Percentiles rank a stretch among this genome's conserved stretches.
These are phyloP conservation scores for Aureobasidium sp. DNA, from an alignment of 2,329 filamentous ascomycete genomes.

Conservation along the genomic window DNA sequence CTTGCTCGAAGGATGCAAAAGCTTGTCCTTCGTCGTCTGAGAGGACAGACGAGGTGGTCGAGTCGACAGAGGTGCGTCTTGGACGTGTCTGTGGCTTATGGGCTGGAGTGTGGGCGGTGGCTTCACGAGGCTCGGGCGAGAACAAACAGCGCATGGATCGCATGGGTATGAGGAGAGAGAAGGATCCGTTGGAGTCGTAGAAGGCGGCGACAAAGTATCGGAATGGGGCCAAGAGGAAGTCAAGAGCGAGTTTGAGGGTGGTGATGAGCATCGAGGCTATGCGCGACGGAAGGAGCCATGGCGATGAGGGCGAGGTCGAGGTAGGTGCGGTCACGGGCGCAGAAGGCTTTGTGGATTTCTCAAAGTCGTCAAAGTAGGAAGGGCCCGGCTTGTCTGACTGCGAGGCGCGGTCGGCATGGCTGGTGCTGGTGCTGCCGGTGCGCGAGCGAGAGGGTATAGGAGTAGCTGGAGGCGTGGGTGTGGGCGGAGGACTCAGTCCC, in stretches of 20 bases:
- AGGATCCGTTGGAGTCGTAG: constrained; percentile 71
- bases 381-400: constrained; percentile 40
- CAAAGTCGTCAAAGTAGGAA: constrained; percentile 50
- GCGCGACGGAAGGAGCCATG: constrained; percentile 56
- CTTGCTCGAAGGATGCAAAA: constrained; percentile 31
- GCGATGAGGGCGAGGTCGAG: constrained; percentile 22
- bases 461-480: constrained; percentile 18
- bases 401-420: constrained; percentile 28
- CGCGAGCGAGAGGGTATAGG: constrained; percentile 38
- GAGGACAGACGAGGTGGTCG: constrained; percentile 55
- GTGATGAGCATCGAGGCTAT: constrained; percentile 66
- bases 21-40: constrained; percentile 54
- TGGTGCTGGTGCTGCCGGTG: constrained; percentile 42
- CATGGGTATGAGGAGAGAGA: constrained; percentile 70
- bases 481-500: constrained; percentile 52
- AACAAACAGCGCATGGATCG: constrained; percentile 36
- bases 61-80: constrained; percentile 35
- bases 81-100: constrained; percentile 22
- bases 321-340: constrained; percentile 30
- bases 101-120: background rate
- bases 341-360: constrained; percentile 21
- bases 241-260: constrained; percentile 70
- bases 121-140: background rate
- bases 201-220: constrained; percentile 78
- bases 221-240: constrained; percentile 70